Percentiles rank a stretch among this genome's conserved stretches.
phyloP scores from a whole-genome alignment of 139 green algal species.

The Tetradesmus obliquus region DNA sequence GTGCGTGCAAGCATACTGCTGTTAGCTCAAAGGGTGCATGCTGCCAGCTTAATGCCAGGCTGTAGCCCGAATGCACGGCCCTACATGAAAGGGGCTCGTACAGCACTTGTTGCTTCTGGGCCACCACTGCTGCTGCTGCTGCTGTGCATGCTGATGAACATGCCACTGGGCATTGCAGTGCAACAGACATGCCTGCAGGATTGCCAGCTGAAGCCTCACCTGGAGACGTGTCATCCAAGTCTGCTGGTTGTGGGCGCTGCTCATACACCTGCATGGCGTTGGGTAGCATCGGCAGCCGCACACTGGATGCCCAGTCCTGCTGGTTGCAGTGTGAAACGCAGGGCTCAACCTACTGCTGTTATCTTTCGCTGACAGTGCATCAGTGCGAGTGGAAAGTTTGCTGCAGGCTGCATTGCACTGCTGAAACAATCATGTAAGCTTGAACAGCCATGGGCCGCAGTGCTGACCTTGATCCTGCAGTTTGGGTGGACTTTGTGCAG shows the following conservation, averaged over 20 bases:
- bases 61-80: too few relatives aligned
- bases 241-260: background rate
- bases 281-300: background rate
- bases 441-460: background rate
- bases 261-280: constrained; percentile 24
- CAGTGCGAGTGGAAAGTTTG: background rate
- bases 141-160: background rate
- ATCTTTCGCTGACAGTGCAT: too few relatives aligned
- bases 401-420: background rate
- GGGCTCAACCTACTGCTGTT: background rate
- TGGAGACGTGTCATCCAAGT: background rate
- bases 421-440: too few relatives aligned
- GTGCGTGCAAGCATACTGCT: too few relatives aligned
- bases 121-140: background rate
- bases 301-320: background rate
- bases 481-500: constrained; percentile 26
- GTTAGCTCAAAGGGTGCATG: too few relatives aligned
- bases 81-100: background rate
- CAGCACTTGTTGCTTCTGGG: background rate
- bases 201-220: background rate
- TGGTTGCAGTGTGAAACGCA: background rate
- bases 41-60: too few relatives aligned
- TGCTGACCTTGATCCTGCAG: constrained; percentile 24
- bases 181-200: background rate
- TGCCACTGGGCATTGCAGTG: background rate